Conservation (phyloP, 345 rosid species). For the Populus nigra region DNA sequence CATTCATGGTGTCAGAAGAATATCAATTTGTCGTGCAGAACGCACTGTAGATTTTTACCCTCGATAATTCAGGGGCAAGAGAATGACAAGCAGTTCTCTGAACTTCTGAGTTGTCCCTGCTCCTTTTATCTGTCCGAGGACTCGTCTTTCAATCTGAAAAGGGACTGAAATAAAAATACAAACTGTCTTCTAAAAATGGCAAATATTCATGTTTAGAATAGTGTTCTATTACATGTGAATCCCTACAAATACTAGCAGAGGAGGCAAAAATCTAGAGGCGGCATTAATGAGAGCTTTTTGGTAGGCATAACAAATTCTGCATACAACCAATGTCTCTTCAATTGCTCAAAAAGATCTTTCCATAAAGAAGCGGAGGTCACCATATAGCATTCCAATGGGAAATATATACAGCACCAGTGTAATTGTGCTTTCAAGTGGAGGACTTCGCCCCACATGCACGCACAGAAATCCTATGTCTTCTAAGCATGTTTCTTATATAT, state of each 20-base stretch:
- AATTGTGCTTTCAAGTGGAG: background rate
- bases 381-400: background rate
- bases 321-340: background rate
- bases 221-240: background rate
- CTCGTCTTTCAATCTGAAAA: background rate
- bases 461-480: background rate
- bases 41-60: background rate
- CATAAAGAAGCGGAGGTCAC: background rate
- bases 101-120: background rate
- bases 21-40: background rate
- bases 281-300: background rate
- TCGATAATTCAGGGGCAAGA: background rate
- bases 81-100: background rate
- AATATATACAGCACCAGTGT: background rate
- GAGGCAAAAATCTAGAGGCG: background rate
- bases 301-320: background rate
- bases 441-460: background rate
- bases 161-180: background rate
- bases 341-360: background rate
- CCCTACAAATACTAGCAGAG: background rate
- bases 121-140: background rate
- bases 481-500: background rate
- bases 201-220: background rate
- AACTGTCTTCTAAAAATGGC: background rate
- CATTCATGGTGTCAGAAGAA: background rate